Percentiles rank a stretch among this genome's conserved stretches.
Conservation (phyloP, 2,329 filamentous ascomycete genomes). For the Eutypella sp. region DNA sequence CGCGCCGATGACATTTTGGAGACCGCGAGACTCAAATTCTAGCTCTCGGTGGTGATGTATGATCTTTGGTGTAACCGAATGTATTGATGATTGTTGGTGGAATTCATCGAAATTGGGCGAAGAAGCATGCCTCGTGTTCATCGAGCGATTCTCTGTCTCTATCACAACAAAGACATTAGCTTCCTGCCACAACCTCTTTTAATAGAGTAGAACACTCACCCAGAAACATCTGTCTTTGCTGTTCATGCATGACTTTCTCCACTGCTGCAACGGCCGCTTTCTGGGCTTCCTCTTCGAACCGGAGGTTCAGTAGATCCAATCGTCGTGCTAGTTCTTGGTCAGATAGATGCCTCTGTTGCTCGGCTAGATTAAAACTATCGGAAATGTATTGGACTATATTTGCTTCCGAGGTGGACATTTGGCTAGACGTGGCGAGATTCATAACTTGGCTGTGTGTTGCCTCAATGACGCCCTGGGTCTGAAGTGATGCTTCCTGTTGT, state of each 20-base stretch:
- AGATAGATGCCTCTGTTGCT: not conserved
- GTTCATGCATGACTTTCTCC: not conserved
- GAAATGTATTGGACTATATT: not conserved
- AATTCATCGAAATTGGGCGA: no score
- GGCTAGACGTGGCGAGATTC: not conserved
- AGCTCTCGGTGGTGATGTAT: no score
- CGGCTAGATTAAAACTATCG: not conserved
- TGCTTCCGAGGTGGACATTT: no score
- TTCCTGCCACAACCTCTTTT: not conserved
- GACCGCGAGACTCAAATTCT: no score
- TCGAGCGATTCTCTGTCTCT: not conserved
- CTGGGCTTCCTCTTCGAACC: not conserved
- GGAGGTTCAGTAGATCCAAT: not conserved
- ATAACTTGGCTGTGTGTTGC: not conserved
- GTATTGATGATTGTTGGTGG: not conserved
- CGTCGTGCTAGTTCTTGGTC: not conserved
- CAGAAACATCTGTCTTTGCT: not conserved
- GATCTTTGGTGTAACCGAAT: no score
- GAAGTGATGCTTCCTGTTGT: not conserved
- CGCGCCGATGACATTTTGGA: no score
- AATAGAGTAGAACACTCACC: not conserved
- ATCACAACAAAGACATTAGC: not conserved
- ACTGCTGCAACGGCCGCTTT: not conserved
- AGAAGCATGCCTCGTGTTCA: not conserved
- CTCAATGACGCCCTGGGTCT: not conserved